A percentile compares a stretch with the other conserved stretches of the same genome.
phyloP scores from a whole-genome alignment of 371 early-diverging fungal species.

The Mortierella sp. region DNA sequence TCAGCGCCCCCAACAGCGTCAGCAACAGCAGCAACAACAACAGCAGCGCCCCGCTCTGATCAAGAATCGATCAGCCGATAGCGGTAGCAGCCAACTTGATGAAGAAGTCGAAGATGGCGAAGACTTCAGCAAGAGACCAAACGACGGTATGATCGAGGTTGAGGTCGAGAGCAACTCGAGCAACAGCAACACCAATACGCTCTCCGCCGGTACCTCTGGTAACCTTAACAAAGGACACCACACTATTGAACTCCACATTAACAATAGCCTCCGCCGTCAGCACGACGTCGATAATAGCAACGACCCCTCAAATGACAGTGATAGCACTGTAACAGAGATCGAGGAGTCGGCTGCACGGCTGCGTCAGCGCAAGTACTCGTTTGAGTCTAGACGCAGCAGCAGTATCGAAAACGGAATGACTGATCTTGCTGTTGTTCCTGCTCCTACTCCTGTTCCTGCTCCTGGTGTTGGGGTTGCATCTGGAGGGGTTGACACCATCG shows the following conservation, averaged over 20 bases:
- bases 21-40: constrained; percentile 26
- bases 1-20: constrained; percentile 5
- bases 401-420: not conserved
- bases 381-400: not conserved
- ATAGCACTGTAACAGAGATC: constrained; percentile 37
- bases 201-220: constrained; percentile 23
- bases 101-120: not conserved
- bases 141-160: constrained; percentile 2
- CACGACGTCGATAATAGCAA: constrained; percentile 3
- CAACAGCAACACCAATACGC: constrained; percentile 23
- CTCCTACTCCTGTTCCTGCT: not conserved
- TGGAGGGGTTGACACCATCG: not conserved
- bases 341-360: constrained; percentile 11
- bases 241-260: not conserved
- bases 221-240: constrained; percentile 10
- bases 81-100: constrained; percentile 13
- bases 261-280: constrained; percentile 2
- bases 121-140: constrained; percentile 24
- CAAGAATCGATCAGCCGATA: not conserved
- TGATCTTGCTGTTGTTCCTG: too few species aligned
- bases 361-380: constrained; percentile 34
- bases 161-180: constrained; percentile 29
- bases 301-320: constrained; percentile 38
- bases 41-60: constrained; percentile 9
- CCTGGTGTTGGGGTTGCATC: too few species aligned